Conservation (phyloP, 2,329 filamentous ascomycete species). For the Claviceps spartinae region DNA sequence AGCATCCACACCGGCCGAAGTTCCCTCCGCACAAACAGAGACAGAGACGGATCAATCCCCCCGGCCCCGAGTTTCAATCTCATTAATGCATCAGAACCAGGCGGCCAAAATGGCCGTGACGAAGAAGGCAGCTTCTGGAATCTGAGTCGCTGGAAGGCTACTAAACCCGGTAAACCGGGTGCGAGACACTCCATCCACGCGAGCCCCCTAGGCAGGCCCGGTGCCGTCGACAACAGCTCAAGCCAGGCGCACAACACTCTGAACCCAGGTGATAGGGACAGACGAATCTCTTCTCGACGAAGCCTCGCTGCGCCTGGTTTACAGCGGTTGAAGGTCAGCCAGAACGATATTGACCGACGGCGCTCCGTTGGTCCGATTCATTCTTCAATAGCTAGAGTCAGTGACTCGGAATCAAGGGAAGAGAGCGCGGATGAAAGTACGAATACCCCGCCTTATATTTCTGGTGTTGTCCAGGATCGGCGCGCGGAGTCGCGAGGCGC, state of each 20-base stretch:
- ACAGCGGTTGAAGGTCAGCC: conserved; percentile 13
- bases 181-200: conserved; percentile 18
- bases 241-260: conserved; percentile 10
- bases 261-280: conserved; percentile 23
- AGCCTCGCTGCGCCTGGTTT: conserved; percentile 18
- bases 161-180: conserved; percentile 24
- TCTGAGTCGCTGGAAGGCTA: conserved; percentile 36
- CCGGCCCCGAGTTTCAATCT: conserved; percentile 45
- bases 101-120: conserved; percentile 26
- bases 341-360: conserved; percentile 14
- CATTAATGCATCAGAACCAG: conserved; percentile 18
- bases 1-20: conserved; percentile 16
- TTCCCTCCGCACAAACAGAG: conserved; percentile 12
- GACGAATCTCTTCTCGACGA: conserved; percentile 14
- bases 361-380: conserved; percentile 16
- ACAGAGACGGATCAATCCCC: conserved; percentile 20
- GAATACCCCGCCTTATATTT: conserved; percentile 2
- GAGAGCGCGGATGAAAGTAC: conserved; percentile 10
- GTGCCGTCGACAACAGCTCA: conserved; percentile 2
- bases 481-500: conserved; percentile 22
- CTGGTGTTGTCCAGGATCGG: conserved; percentile 11
- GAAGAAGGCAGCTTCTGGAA: conserved; percentile 42
- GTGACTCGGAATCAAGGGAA: conserved; percentile 11
- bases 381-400: conserved; percentile 9
- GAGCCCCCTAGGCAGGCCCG: conserved; percentile 11